Percentiles rank a stretch among this genome's conserved stretches.
phyloP scores from a whole-genome alignment of 257 asterid genomes.

The Petunia axillaris region DNA sequence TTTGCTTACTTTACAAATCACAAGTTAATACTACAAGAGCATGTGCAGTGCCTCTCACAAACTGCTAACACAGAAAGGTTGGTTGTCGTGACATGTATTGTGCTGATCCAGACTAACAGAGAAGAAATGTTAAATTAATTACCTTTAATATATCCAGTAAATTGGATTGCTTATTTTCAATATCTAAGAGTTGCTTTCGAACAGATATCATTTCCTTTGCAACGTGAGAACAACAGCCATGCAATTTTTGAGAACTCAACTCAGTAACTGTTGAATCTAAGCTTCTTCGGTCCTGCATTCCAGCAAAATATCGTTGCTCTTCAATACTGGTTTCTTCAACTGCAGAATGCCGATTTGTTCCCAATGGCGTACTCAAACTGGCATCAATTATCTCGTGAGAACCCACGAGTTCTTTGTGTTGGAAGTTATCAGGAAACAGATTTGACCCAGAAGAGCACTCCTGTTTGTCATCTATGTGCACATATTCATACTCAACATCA shows the following conservation, averaged over 20 bases:
- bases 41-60: conserved; percentile 12
- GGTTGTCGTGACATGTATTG: neutral
- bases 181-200: conserved; percentile 78
- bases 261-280: conserved; percentile 83
- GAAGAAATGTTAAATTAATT: conserved; percentile 23
- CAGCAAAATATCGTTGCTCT: conserved; percentile 62
- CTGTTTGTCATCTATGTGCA: conserved; percentile 71
- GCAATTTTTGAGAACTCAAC: conserved; percentile 54
- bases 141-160: conserved; percentile 87
- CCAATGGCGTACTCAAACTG: conserved; percentile 59
- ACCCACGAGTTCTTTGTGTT: conserved; percentile 45
- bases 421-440: conserved; percentile 59
- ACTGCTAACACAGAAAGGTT: neutral
- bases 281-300: conserved; percentile 71
- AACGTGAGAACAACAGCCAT: conserved; percentile 61
- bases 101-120: neutral
- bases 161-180: conserved; percentile 79
- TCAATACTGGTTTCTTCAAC: conserved; percentile 66
- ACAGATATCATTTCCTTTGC: conserved; percentile 67
- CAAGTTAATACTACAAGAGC: conserved; percentile 10
- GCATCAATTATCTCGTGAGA: conserved; percentile 55
- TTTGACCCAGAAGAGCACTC: conserved; percentile 72
- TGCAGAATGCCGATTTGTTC: conserved; percentile 61
- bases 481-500: conserved; percentile 60
- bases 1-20: neutral